Conservation (phyloP, 495 filamentous ascomycete species). For the Lophiostoma macrostomum region DNA sequence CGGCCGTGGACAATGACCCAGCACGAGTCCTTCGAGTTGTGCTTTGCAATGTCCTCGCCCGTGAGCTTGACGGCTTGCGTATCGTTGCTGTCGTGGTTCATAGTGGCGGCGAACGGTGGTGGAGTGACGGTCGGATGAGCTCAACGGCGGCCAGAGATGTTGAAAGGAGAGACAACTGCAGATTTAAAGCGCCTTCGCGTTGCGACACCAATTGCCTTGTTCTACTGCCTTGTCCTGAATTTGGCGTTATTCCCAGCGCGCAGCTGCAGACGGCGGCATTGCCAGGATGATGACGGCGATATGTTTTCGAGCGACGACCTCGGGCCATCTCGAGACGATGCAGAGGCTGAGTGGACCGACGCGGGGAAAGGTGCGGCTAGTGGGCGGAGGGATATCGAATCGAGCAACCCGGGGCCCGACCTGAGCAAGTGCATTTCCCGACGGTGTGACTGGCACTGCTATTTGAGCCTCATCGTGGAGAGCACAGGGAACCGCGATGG, state of each 20-base stretch:
- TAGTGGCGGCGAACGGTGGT: conserved; percentile 14
- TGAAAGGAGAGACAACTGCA: not conserved
- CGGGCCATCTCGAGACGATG: conserved; percentile 11
- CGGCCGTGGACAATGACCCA: conserved; percentile 40
- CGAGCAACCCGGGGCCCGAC: conserved; percentile 8
- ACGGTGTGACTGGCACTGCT: conserved; percentile 3
- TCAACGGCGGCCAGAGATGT: not conserved
- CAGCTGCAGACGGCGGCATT: not conserved
- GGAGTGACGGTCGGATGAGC: conserved; percentile 1
- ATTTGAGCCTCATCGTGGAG: too few species aligned
- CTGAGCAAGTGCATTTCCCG: not conserved
- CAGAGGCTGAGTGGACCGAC: too few species aligned
- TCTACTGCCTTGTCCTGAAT: not conserved
- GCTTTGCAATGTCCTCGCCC: conserved; percentile 64
- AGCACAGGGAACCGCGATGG: too few species aligned
- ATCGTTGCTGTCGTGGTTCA: conserved; percentile 40
- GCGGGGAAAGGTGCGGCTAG: too few species aligned
- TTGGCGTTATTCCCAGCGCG: conserved; percentile 11
- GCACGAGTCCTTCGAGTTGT: conserved; percentile 59
- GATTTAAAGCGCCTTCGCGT: too few species aligned
- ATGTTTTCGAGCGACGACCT: not conserved
- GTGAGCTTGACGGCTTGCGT: conserved; percentile 47
- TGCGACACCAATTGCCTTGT: not conserved
- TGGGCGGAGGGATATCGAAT: conserved; percentile 7
- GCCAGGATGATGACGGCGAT: conserved; percentile 20